Evolutionary conservation across 2,329 filamentous ascomycete species (phyloP).

Genomic region (Hypoxylon sp.): DNA sequence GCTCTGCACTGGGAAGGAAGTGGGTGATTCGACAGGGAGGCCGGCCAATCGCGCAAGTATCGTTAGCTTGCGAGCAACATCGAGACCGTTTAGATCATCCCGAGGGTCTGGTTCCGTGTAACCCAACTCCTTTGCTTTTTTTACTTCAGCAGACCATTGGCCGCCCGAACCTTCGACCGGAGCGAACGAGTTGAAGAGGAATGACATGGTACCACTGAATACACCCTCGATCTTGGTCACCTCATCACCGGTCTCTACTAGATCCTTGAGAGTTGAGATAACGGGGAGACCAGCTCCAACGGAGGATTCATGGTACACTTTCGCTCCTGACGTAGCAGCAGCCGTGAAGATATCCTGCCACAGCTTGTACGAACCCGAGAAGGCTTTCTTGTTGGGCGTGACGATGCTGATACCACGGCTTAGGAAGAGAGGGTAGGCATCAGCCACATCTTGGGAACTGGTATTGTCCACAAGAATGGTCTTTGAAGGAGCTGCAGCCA

Average conservation of each 20-base stretch:
- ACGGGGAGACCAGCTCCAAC: constrained; percentile 95
- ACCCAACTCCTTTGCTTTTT: constrained; percentile 90
- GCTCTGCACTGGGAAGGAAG: constrained; percentile 92
- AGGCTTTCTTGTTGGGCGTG: constrained; percentile 98
- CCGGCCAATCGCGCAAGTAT: constrained; percentile 92
- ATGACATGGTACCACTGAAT: constrained; percentile 97
- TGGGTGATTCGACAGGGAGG: constrained; percentile 84
- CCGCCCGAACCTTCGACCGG: constrained; percentile 82
- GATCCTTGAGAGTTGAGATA: constrained; percentile 91
- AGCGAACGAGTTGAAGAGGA: constrained; percentile 97
- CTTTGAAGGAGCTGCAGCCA: constrained; percentile 82
- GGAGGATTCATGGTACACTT: constrained; percentile 95
- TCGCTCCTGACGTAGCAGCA: constrained; percentile 78
- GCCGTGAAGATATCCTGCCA: constrained; percentile 91
- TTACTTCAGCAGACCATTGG: constrained; percentile 91
- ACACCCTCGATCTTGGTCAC: constrained; percentile 96
- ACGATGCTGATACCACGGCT: constrained; percentile 88
- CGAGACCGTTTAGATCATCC: constrained; percentile 88
- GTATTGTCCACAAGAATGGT: constrained; percentile 96
- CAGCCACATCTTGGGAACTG: constrained; percentile 87
- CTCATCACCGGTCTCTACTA: constrained; percentile 94
- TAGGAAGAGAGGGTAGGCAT: constrained; percentile 85
- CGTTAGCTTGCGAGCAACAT: constrained; percentile 95
- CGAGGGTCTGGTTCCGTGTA: constrained; percentile 92
- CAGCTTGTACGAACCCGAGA: constrained; percentile 83